Percentiles rank a stretch among this genome's conserved stretches.
These are phyloP conservation scores for Vanrija sp. DNA, from an alignment of 1,284 basidiomycete genomes.

Conservation along the genomic window DNA sequence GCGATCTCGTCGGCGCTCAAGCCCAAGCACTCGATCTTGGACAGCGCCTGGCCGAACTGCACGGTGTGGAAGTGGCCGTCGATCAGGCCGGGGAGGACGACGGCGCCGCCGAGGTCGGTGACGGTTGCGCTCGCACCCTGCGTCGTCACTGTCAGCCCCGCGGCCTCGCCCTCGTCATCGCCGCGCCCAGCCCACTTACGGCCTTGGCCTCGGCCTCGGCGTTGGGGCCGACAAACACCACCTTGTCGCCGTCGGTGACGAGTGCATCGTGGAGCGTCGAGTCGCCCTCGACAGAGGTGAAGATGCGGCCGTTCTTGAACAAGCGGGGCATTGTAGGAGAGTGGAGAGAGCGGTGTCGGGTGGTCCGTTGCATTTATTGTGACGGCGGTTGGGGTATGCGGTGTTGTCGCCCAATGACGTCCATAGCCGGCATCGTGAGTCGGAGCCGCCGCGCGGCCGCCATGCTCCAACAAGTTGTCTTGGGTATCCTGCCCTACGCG, in stretches of 20 bases:
- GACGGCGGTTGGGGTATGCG: no score
- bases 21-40: slow-evolving; percentile 21
- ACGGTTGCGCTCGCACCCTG: not conserved
- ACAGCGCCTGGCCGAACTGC: slow-evolving; percentile 25
- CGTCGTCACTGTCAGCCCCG: not conserved
- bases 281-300: slow-evolving; percentile 21
- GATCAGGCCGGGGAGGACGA: slow-evolving; percentile 33
- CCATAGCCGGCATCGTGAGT: no score
- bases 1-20: slow-evolving; percentile 18
- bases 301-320: slow-evolving; percentile 29
- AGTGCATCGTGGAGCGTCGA: slow-evolving; percentile 23
- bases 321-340: not conserved
- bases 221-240: slow-evolving; percentile 16
- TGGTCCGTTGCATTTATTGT: no score
- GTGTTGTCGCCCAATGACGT: no score
- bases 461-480: no score
- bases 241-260: slow-evolving; percentile 17
- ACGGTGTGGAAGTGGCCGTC: slow-evolving; percentile 35
- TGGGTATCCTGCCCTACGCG: no score
- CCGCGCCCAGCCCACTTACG: not conserved
- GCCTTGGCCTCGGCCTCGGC: not conserved
- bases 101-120: slow-evolving; percentile 18
- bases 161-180: no score
- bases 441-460: no score
- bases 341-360: not conserved